Evolutionary conservation across 148 eudicot species (phyloP).

Genomic region (Vaccinium darrowii): DNA sequence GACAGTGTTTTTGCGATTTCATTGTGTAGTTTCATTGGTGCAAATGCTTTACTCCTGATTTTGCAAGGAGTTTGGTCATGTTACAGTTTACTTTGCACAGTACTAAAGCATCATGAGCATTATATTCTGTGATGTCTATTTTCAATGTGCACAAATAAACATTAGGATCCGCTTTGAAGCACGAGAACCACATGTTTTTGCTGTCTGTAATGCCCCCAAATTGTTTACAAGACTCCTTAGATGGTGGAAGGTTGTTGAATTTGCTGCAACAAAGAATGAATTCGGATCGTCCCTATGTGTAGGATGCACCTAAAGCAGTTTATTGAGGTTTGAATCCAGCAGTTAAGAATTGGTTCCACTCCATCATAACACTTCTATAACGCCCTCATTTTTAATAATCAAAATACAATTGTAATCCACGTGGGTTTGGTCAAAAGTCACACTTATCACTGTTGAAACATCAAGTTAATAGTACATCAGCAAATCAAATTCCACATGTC

Average conservation of each 20-base stretch:
- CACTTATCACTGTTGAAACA: too few relatives aligned
- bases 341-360: too few relatives aligned
- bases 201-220: conserved; percentile 42
- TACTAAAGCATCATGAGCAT: conserved; percentile 28
- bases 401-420: too few relatives aligned
- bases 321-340: too few relatives aligned
- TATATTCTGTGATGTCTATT: conserved; percentile 20
- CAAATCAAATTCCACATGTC: too few relatives aligned
- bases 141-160: conserved; percentile 21
- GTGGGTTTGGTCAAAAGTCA: too few relatives aligned
- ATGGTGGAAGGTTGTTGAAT: neutral
- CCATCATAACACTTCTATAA: too few relatives aligned
- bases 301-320: neutral
- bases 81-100: conserved; percentile 21
- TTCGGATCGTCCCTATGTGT: neutral
- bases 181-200: conserved; percentile 12
- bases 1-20: neutral
- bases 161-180: conserved; percentile 42
- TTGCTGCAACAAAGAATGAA: neutral
- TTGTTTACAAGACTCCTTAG: conserved; percentile 1
- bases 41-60: neutral
- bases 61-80: neutral
- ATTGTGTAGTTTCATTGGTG: neutral
- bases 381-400: too few relatives aligned
- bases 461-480: too few relatives aligned